Percentiles rank a stretch among this genome's conserved stretches.
These are phyloP conservation scores for Mucor piriformis DNA, from an alignment of 371 early-diverging fungal species.

Conservation along the genomic window DNA sequence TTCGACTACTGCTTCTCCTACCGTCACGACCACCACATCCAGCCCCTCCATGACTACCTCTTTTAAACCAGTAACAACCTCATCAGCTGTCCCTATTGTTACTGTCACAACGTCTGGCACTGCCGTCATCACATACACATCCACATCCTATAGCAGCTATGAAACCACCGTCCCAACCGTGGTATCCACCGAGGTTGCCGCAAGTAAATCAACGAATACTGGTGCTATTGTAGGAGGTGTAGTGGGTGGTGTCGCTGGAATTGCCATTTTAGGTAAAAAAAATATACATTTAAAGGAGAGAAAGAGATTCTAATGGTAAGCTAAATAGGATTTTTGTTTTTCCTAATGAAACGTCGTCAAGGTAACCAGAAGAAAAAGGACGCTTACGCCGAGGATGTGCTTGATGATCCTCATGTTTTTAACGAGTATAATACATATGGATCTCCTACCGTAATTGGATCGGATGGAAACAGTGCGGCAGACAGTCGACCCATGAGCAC, in stretches of 20 bases:
- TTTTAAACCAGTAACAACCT: constrained; percentile 1
- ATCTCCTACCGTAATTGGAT: constrained; percentile 8
- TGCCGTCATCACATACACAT: constrained; percentile 14
- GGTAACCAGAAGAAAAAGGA: not conserved
- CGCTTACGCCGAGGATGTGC: not conserved
- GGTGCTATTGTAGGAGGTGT: constrained; percentile 33
- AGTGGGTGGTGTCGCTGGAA: constrained; percentile 23
- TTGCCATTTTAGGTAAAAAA: constrained; percentile 20
- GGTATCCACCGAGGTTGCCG: not conserved
- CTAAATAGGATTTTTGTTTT: constrained; percentile 3
- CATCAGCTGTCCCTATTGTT: constrained; percentile 18
- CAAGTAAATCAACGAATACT: not conserved
- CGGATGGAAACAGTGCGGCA: constrained; percentile 5
- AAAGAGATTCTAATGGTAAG: not conserved
- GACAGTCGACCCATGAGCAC: constrained; percentile 11
- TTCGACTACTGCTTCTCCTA: too few relatives aligned
- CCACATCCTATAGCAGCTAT: constrained; percentile 22
- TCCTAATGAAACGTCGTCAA: constrained; percentile 11
- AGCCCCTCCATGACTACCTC: not conserved
- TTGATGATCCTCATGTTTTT: constrained; percentile 8
- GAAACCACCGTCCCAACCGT: constrained; percentile 6
- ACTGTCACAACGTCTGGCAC: constrained; percentile 19
- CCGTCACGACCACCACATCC: not conserved
- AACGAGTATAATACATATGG: constrained; percentile 18
- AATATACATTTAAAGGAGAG: not conserved